These are phyloP conservation scores for Lycium ferocissimum DNA, from an alignment of 257 asterid genomes.

Conservation along the genomic window DNA sequence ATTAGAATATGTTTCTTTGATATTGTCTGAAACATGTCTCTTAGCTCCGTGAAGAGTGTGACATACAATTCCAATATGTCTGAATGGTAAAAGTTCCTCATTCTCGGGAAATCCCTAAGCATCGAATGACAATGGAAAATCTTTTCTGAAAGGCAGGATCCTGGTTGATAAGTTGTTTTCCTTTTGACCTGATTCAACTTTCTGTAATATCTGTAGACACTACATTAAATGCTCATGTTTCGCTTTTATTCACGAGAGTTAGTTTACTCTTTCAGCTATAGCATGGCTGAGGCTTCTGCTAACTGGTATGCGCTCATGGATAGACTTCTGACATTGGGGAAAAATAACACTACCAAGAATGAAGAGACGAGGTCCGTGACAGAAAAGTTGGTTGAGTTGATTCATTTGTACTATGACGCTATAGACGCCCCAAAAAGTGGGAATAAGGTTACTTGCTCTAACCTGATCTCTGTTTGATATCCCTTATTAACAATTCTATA, in stretches of 20 bases:
- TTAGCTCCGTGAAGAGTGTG: background rate
- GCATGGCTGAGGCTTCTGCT: conserved; percentile 66
- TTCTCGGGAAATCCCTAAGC: background rate
- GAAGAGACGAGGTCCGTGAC: conserved; percentile 31
- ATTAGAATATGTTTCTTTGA: conserved; percentile 9
- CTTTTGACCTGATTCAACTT: background rate
- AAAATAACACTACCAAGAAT: conserved; percentile 50
- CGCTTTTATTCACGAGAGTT: background rate
- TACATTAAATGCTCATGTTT: background rate
- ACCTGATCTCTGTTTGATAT: conserved; percentile 13
- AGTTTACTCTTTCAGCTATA: conserved; percentile 50
- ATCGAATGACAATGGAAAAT: background rate
- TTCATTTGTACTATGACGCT: conserved; percentile 83
- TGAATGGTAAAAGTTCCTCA: background rate
- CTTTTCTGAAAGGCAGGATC: background rate
- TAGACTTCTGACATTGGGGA: conserved; percentile 60
- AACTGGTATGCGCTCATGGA: conserved; percentile 84
- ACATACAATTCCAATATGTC: background rate
- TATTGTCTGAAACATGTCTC: background rate
- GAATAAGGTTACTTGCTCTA: conserved; percentile 57
- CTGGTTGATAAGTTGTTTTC: background rate
- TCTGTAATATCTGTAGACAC: background rate
- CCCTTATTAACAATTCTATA: background rate
- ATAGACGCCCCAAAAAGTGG: conserved; percentile 93
- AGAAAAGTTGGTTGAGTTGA: conserved; percentile 52